phyloP scores from a whole-genome alignment of 2,329 filamentous ascomycete genomes.

The Akanthomyces muscarius region DNA sequence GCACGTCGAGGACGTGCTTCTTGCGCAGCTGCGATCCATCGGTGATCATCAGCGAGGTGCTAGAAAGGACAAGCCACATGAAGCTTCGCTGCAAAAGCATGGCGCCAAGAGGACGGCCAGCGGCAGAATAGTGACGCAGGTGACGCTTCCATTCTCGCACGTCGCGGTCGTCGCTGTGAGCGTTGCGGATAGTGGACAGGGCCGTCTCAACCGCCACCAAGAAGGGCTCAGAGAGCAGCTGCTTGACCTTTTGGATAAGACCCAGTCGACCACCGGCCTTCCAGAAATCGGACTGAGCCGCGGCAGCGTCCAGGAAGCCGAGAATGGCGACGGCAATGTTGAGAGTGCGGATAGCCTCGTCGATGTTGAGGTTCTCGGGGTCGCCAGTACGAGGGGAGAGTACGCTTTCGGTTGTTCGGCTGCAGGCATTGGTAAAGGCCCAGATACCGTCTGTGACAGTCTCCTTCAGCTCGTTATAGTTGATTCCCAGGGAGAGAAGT shows the following conservation, averaged over 20 bases:
- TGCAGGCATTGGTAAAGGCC: constrained; percentile 69
- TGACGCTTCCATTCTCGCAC: constrained; percentile 86
- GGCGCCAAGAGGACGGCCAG: constrained; percentile 77
- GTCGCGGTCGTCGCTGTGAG: constrained; percentile 59
- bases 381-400: constrained; percentile 51
- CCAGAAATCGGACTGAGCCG: constrained; percentile 79
- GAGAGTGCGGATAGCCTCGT: constrained; percentile 65
- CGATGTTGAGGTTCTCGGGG: constrained; percentile 55
- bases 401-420: constrained; percentile 54
- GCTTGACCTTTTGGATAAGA: constrained; percentile 67
- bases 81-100: constrained; percentile 89
- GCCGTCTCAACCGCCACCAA: constrained; percentile 83
- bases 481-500: constrained; percentile 73
- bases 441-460: constrained; percentile 63
- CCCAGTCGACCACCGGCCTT: constrained; percentile 66
- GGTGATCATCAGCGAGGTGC: constrained; percentile 68
- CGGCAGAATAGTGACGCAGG: constrained; percentile 74
- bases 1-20: constrained; percentile 67
- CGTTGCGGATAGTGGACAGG: constrained; percentile 84
- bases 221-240: constrained; percentile 77
- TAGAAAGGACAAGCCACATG: constrained; percentile 76
- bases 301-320: constrained; percentile 81
- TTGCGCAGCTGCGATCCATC: constrained; percentile 57
- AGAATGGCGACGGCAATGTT: constrained; percentile 81
- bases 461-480: constrained; percentile 65